These are phyloP conservation scores for Trichoderma cornu-damae DNA, from an alignment of 2,329 filamentous ascomycete species.

Conservation along the genomic window DNA sequence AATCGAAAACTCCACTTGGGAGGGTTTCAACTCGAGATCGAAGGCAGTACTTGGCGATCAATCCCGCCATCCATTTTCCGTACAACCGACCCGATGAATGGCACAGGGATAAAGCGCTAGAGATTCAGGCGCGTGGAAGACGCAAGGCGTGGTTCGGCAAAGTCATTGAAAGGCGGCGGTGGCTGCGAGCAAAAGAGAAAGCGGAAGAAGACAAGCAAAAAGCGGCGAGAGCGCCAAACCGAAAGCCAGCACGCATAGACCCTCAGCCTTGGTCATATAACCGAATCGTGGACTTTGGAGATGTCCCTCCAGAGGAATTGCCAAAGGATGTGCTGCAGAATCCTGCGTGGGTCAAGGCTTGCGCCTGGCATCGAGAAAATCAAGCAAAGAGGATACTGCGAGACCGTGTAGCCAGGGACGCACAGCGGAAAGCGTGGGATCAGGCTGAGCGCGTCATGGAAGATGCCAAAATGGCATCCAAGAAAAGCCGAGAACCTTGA, in stretches of 20 bases:
- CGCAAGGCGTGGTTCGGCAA: conserved; percentile 50
- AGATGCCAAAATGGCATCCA: neutral
- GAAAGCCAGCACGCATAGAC: conserved; percentile 18
- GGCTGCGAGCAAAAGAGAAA: conserved; percentile 26
- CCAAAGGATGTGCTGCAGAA: conserved; percentile 43
- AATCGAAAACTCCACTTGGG: conserved; percentile 8
- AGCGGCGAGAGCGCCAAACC: neutral
- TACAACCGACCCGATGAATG: conserved; percentile 42
- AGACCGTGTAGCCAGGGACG: neutral
- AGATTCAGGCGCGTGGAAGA: conserved; percentile 45
- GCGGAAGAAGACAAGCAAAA: conserved; percentile 19
- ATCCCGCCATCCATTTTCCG: conserved; percentile 48
- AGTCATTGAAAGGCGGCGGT: conserved; percentile 36
- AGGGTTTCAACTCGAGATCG: conserved; percentile 22
- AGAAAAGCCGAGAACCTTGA: neutral
- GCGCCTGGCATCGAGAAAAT: conserved; percentile 34
- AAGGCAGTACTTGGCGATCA: conserved; percentile 41
- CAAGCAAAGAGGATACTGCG: conserved; percentile 11
- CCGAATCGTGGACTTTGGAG: conserved; percentile 34
- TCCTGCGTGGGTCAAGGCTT: conserved; percentile 42
- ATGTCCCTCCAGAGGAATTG: conserved; percentile 37
- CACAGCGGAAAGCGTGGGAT: neutral
- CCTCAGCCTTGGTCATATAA: conserved; percentile 30
- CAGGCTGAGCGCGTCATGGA: neutral
- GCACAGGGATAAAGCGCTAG: conserved; percentile 43